These are phyloP conservation scores for Talaromyces atroroseus DNA, from an alignment of 2,329 filamentous ascomycete genomes.

Conservation along the genomic window DNA sequence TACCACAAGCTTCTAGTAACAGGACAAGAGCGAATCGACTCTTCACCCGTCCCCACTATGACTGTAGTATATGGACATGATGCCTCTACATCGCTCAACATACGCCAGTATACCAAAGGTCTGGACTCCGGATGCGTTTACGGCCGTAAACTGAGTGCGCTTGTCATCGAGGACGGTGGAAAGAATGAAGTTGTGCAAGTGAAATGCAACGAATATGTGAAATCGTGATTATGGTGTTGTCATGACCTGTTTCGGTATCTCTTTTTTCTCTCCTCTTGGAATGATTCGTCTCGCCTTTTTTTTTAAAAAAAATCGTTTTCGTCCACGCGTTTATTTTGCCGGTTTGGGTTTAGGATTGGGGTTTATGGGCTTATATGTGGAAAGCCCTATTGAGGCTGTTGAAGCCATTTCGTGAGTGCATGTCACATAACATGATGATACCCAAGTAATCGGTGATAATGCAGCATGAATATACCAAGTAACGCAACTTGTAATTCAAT, in stretches of 20 bases:
- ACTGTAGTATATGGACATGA: constrained; percentile 89
- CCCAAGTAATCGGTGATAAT: background rate
- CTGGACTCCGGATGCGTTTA: constrained; percentile 78
- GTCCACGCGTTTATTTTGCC: background rate
- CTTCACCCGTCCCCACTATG: constrained; percentile 37
- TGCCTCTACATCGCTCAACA: constrained; percentile 62
- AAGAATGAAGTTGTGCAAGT: constrained; percentile 39
- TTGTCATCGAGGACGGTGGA: constrained; percentile 62
- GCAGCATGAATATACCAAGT: background rate
- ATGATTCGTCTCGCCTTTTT: background rate
- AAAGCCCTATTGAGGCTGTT: background rate
- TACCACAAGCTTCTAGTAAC: constrained; percentile 19
- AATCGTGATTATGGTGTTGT: constrained; percentile 12
- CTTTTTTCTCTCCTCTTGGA: background rate
- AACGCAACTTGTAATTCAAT: background rate
- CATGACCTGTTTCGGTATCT: background rate
- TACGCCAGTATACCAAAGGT: constrained; percentile 69
- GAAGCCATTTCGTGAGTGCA: background rate
- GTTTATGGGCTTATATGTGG: background rate
- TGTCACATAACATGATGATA: constrained; percentile 4
- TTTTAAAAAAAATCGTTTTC: background rate
- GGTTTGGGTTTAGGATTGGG: background rate
- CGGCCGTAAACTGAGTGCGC: constrained; percentile 68
- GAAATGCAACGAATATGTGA: constrained; percentile 32
- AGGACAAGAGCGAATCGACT: background rate